Evolutionary conservation across 176 grass and related monocot genomes (phyloP).

Genomic region (Musa schizocarpa): DNA sequence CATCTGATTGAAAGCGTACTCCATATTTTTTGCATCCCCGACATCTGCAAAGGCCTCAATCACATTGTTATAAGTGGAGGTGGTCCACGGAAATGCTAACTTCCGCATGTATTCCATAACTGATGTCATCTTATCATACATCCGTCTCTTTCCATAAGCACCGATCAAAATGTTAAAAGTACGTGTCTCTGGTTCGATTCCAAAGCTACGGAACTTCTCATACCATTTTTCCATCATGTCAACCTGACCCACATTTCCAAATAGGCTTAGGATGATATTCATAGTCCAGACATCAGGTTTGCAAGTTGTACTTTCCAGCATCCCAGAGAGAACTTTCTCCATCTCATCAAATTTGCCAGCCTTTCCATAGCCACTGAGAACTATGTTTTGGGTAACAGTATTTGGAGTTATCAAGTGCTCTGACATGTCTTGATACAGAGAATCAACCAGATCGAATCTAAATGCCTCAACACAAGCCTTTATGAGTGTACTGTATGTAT

Average conservation of each 20-base stretch:
- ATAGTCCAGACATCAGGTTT: constrained; percentile 93
- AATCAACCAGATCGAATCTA: constrained; percentile 55
- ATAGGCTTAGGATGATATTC: constrained; percentile 87
- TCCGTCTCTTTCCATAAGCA: constrained; percentile 71
- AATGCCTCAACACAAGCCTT: constrained; percentile 57
- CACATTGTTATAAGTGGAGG: constrained; percentile 82
- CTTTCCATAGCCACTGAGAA: constrained; percentile 73
- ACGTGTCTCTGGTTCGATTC: constrained; percentile 71
- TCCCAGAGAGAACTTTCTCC: constrained; percentile 59
- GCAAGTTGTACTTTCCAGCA: constrained; percentile 52
- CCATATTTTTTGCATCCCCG: constrained; percentile 80
- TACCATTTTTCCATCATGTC: constrained; percentile 91
- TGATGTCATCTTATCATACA: constrained; percentile 87
- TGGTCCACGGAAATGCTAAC: constrained; percentile 78
- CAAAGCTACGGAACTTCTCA: constrained; percentile 76
- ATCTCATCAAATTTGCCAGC: constrained; percentile 71
- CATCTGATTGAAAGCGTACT: constrained; percentile 90
- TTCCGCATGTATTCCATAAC: constrained; percentile 99
- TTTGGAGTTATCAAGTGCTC: constrained; percentile 50
- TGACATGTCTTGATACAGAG: constrained; percentile 67
- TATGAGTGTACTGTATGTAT: constrained; percentile 80
- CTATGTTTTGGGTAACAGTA: constrained; percentile 83
- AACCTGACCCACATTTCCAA: constrained; percentile 61
- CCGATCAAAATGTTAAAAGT: constrained; percentile 96
- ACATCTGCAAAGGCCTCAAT: constrained; percentile 77